Evolutionary conservation across 2,329 filamentous ascomycete species (phyloP).

Genomic region (Bipolaris gigantea): DNA sequence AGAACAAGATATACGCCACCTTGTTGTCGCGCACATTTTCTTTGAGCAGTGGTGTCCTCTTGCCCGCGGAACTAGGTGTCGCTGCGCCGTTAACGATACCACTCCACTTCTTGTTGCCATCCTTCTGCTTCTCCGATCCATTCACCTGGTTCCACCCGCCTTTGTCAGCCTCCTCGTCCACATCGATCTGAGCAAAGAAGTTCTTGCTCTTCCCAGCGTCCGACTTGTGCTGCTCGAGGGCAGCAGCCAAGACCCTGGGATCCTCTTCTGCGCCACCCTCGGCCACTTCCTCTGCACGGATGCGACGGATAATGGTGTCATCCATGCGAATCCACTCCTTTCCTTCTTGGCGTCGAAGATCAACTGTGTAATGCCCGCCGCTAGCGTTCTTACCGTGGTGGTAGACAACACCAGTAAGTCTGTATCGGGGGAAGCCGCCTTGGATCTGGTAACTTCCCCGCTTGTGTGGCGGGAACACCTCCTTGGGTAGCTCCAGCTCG

Average conservation of each 20-base stretch:
- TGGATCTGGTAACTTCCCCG: conserved; percentile 66
- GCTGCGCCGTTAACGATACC: conserved; percentile 63
- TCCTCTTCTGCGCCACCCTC: conserved; percentile 82
- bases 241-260: conserved; percentile 66
- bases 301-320: conserved; percentile 84
- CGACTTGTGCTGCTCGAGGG: conserved; percentile 68
- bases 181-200: conserved; percentile 67
- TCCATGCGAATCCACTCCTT: conserved; percentile 95
- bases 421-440: conserved; percentile 77
- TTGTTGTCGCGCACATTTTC: conserved; percentile 81
- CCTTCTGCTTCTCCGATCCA: conserved; percentile 56
- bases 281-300: conserved; percentile 85
- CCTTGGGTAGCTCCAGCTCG: conserved; percentile 89
- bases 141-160: conserved; percentile 85
- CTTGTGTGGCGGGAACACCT: conserved; percentile 79
- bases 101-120: conserved; percentile 69
- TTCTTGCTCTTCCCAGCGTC: conserved; percentile 62
- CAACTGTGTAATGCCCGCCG: conserved; percentile 96
- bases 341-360: conserved; percentile 91
- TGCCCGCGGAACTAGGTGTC: conserved; percentile 55
- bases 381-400: conserved; percentile 97
- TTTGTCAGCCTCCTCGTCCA: conserved; percentile 68
- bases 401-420: conserved; percentile 87
- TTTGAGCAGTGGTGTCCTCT: conserved; percentile 56
- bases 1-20: conserved; percentile 95